phyloP scores from a whole-genome alignment of 2,329 filamentous ascomycete genomes.

The Fusarium zealandicum region DNA sequence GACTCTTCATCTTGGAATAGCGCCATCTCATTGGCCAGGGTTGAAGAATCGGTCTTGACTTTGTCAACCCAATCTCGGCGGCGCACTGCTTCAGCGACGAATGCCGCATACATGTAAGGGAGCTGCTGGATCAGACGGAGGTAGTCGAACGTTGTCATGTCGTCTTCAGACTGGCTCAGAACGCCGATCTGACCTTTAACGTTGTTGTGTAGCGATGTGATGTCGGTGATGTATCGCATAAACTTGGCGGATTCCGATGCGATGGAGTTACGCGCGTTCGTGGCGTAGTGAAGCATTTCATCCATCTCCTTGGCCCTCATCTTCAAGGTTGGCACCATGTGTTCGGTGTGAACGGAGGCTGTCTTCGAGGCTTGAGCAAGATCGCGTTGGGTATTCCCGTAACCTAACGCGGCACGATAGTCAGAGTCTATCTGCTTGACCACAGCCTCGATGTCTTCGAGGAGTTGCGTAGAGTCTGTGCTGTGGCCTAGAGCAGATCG shows the following conservation, averaged over 20 bases:
- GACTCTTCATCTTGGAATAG: conserved; percentile 92
- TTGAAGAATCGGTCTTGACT: conserved; percentile 84
- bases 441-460: conserved; percentile 86
- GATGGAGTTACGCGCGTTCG: conserved; percentile 72
- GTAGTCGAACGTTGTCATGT: conserved; percentile 80
- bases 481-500: conserved; percentile 64
- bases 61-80: conserved; percentile 92
- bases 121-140: conserved; percentile 82
- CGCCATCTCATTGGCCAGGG: conserved; percentile 90
- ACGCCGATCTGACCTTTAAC: conserved; percentile 76
- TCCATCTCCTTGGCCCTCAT: conserved; percentile 67
- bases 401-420: conserved; percentile 76
- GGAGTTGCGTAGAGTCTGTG: conserved; percentile 71
- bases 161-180: conserved; percentile 76
- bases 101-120: conserved; percentile 88
- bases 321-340: conserved; percentile 64
- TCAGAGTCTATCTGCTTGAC: conserved; percentile 88
- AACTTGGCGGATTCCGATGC: conserved; percentile 71
- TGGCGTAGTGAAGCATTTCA: conserved; percentile 64
- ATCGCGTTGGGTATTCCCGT: conserved; percentile 69
- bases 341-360: conserved; percentile 68
- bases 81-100: conserved; percentile 83
- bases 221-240: conserved; percentile 82
- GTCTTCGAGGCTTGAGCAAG: conserved; percentile 68
- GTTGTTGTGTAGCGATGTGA: conserved; percentile 77